phyloP scores from a whole-genome alignment of 164 flowering plant genomes.

The Nelumbo lutea region DNA sequence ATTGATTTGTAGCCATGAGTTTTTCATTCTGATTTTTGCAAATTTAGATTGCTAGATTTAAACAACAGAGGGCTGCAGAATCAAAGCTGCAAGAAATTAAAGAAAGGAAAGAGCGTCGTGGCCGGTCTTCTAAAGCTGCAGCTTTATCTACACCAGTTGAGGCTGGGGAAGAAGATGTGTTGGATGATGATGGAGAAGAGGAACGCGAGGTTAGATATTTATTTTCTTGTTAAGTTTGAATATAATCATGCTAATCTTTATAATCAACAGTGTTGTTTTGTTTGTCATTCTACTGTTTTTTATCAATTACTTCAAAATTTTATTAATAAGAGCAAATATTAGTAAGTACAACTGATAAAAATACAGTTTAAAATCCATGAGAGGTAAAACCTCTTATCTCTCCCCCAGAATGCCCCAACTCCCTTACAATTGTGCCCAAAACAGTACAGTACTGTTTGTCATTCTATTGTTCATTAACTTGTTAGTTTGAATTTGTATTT shows the following conservation, averaged over 20 bases:
- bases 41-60: slow-evolving; percentile 80
- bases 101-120: slow-evolving; percentile 86
- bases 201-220: slow-evolving; percentile 83
- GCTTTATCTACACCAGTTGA: slow-evolving; percentile 81
- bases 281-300: neutral
- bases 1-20: neutral
- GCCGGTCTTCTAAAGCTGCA: slow-evolving; percentile 81
- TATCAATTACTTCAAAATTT: too few relatives aligned
- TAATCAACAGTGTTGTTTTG: neutral
- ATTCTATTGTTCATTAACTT: too few relatives aligned
- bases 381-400: too few relatives aligned
- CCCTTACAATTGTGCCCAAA: too few relatives aligned
- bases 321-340: too few relatives aligned
- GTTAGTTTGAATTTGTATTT: too few relatives aligned
- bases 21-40: slow-evolving; percentile 1
- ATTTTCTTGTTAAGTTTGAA: neutral
- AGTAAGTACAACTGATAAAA: too few relatives aligned
- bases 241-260: neutral
- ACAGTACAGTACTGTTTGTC: too few relatives aligned
- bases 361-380: too few relatives aligned
- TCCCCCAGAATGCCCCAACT: too few relatives aligned
- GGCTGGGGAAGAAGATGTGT: slow-evolving; percentile 74
- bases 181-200: slow-evolving; percentile 94
- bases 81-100: slow-evolving; percentile 74
- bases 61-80: slow-evolving; percentile 83